phyloP scores from a whole-genome alignment of 176 grass and related monocot species.

The Oryza longistaminata region DNA sequence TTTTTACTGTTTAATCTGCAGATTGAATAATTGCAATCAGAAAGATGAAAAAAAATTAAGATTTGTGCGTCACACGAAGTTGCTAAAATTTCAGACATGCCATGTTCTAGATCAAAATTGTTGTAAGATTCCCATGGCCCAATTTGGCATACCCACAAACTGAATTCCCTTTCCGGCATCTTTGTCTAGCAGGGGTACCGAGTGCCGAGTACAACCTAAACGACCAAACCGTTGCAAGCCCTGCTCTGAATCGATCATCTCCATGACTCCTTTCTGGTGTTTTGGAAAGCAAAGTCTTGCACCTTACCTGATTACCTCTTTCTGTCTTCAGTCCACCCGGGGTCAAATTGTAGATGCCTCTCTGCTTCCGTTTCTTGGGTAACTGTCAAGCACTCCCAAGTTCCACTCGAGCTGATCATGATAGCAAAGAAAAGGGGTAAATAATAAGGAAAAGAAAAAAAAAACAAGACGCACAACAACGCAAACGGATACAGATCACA shows the following conservation, averaged over 20 bases:
- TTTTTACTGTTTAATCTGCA: background rate
- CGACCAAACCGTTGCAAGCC: background rate
- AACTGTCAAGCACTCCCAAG: background rate
- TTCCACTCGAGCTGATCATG: background rate
- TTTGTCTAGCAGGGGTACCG: background rate
- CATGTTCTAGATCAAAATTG: constrained; percentile 4
- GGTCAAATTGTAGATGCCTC: background rate
- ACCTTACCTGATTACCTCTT: background rate
- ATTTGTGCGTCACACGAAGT: background rate
- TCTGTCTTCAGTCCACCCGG: background rate
- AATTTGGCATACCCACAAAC: background rate
- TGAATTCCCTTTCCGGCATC: background rate
- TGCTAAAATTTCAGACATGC: background rate
- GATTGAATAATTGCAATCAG: background rate
- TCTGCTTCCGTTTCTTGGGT: background rate
- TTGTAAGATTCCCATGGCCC: background rate
- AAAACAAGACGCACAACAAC: background rate
- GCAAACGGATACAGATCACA: background rate
- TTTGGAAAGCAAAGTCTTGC: background rate
- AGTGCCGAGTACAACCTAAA: background rate
- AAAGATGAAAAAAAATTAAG: background rate
- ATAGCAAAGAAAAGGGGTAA: background rate
- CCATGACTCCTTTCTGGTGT: background rate
- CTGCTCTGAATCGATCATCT: background rate
- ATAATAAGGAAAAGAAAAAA: background rate